phyloP scores from a whole-genome alignment of 805 yeast genomes.

The Candida tallmaniae region DNA sequence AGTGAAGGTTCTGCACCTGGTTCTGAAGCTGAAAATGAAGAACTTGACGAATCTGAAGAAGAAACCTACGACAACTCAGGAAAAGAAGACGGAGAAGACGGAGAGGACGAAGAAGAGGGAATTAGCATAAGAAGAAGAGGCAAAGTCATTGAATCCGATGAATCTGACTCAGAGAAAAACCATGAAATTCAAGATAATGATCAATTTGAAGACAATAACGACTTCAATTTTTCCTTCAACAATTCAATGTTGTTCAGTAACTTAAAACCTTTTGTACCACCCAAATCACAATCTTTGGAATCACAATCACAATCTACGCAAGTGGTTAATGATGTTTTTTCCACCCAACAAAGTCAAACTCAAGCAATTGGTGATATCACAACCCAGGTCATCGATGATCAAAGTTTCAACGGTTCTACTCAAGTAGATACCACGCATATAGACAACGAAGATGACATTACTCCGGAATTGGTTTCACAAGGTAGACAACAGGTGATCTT shows the following conservation, averaged over 20 bases:
- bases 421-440: slow-evolving; percentile 3
- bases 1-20: slow-evolving; percentile 4
- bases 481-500: slow-evolving; percentile 21
- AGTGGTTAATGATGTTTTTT: not conserved
- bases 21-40: slow-evolving; percentile 14
- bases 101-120: slow-evolving; percentile 15
- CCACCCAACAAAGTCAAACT: not conserved
- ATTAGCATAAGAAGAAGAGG: slow-evolving; percentile 9
- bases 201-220: slow-evolving; percentile 15
- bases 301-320: not conserved
- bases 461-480: slow-evolving; percentile 18
- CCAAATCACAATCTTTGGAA: not conserved
- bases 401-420: not conserved
- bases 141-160: slow-evolving; percentile 9
- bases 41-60: slow-evolving; percentile 14
- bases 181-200: slow-evolving; percentile 1
- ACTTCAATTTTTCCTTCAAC: slow-evolving; percentile 5
- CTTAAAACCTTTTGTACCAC: slow-evolving; percentile 2
- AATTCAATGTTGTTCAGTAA: slow-evolving; percentile 11
- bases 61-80: slow-evolving; percentile 13
- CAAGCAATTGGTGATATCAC: not conserved
- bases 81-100: slow-evolving; percentile 15
- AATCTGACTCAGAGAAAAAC: not conserved
- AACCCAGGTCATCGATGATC: not conserved
- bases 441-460: slow-evolving; percentile 13